Conservation (phyloP, 345 rosid genomes). For the Mercurialis annua region DNA sequence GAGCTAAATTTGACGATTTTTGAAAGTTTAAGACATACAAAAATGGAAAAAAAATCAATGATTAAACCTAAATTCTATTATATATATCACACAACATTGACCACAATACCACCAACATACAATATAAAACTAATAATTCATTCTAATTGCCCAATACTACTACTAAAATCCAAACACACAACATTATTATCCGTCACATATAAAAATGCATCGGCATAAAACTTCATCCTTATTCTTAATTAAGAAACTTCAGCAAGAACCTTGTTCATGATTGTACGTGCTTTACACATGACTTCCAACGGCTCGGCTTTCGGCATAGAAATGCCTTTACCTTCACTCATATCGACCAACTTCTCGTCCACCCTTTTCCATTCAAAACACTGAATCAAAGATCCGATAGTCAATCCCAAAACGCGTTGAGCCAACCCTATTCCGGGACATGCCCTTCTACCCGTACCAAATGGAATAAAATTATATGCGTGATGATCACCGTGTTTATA, state of each 20-base stretch:
- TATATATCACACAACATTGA: too few species aligned
- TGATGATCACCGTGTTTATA: slow-evolving; percentile 1
- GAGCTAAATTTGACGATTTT: too few species aligned
- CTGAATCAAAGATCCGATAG: slow-evolving; percentile 25
- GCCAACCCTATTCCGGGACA: slow-evolving; percentile 26
- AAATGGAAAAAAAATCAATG: too few species aligned
- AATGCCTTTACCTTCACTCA: slow-evolving; percentile 18
- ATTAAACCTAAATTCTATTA: too few species aligned
- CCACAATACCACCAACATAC: too few species aligned
- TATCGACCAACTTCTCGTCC: slow-evolving; percentile 15
- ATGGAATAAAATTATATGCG: slow-evolving; percentile 9
- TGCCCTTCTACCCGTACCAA: slow-evolving; percentile 41
- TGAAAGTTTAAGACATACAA: too few species aligned
- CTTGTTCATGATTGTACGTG: not conserved
- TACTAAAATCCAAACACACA: too few species aligned
- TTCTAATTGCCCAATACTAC: too few species aligned
- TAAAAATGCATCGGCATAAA: too few species aligned
- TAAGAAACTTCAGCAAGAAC: not conserved
- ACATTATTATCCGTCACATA: too few species aligned
- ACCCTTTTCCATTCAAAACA: slow-evolving; percentile 31
- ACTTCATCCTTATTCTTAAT: not conserved
- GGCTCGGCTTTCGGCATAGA: slow-evolving; percentile 17
- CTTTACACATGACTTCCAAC: not conserved
- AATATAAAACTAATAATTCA: too few species aligned
- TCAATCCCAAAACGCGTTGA: slow-evolving; percentile 13